Evolutionary conservation across 148 eudicot species (phyloP).

Genomic region (Fagopyrum tataricum): DNA sequence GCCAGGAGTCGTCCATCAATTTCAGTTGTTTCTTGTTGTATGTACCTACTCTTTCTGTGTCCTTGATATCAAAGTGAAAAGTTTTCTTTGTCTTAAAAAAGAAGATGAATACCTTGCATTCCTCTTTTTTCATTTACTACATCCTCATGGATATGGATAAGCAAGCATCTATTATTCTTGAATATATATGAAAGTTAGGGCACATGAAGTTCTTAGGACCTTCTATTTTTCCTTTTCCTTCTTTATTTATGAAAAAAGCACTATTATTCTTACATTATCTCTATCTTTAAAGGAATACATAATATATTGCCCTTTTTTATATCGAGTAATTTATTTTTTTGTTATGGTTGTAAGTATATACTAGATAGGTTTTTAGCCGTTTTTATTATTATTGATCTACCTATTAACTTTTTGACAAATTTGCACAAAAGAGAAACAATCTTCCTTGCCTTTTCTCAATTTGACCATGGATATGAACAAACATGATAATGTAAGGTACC

Average conservation of each 20-base stretch:
- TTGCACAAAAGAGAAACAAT: background rate
- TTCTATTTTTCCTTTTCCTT: background rate
- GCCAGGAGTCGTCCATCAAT: constrained; percentile 71
- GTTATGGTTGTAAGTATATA: too few relatives aligned
- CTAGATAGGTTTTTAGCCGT: background rate
- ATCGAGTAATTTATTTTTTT: too few relatives aligned
- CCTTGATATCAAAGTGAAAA: background rate
- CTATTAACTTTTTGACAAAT: background rate
- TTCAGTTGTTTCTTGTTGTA: constrained; percentile 62
- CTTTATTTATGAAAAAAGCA: background rate
- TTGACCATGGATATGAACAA: background rate
- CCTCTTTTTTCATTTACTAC: background rate
- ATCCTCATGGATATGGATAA: background rate
- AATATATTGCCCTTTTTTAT: too few relatives aligned
- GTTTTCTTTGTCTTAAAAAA: background rate
- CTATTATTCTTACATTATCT: background rate
- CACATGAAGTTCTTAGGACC: background rate
- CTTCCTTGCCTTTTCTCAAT: background rate
- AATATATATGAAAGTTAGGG: background rate
- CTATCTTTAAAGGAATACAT: too few relatives aligned
- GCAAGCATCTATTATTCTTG: background rate
- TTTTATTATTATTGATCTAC: background rate
- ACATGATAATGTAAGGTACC: background rate
- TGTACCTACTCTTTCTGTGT: constrained; percentile 11
- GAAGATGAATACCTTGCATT: background rate